Evolutionary conservation across 2,329 filamentous ascomycete genomes (phyloP), one percentile per base, ranked within the genome.

Genomic region (Nemania serpens): DNA sequence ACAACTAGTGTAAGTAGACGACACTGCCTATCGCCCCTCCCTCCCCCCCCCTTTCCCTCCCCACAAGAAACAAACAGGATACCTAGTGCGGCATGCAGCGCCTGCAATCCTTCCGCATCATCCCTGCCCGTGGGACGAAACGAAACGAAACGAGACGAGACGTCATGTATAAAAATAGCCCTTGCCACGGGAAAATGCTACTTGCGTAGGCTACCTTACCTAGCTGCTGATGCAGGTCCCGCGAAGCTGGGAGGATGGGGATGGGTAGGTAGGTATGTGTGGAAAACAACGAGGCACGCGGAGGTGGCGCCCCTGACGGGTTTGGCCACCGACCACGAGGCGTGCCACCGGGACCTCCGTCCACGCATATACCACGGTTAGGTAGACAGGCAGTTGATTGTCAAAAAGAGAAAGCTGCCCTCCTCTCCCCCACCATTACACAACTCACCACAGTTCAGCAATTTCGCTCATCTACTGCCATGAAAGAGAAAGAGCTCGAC

Each of bases 91-190:
- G 25, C 33, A 54, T 54, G 54, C 58, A 42, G 49, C 43, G 50
- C 36, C 20, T 55, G 37, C 39, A 46, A 61, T 55, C 58, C 58
- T 56, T 58, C 61, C 54, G 61, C 50, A 47, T 12, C 7, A 61
- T 43, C 57, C 54, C 43, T 55, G 50, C 51, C 46, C 46, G 58
- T 58, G 52, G 58, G 54, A 58, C 54, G 45, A 58, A 53, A 55
- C 54, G 12, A 6, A 7, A 51, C 42, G n/a, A 29, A 29, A 29
- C 25, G 25, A 29, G 25, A 29, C 25, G 25, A 29, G 25, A 3
- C 25, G 25, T 29, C 25, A 29, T 29, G 22, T 61, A 49, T 49
- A 61, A 61, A 63, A 61, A 57, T 61, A 63, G 50, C 42, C 33
- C 49, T 55, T 47, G 46, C 52, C 39, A 33, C 33, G 48, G 41